A percentile compares a stretch with the other conserved stretches of the same genome.
phyloP scores from a whole-genome alignment of 2,329 filamentous ascomycete genomes.

The Fusarium chlamydosporum region DNA sequence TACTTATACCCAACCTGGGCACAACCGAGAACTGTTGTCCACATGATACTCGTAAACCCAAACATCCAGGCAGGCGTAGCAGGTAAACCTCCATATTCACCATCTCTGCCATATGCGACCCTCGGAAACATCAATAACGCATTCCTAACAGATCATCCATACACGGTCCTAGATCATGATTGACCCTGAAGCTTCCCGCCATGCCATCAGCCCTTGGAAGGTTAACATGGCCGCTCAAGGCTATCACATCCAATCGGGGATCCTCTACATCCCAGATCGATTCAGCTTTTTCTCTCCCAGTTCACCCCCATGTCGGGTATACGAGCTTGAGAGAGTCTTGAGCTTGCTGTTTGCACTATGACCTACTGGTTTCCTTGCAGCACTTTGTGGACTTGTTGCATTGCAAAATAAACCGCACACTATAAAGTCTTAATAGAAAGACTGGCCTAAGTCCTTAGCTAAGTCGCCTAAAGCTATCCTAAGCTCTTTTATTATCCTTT shows the following conservation, averaged over 20 bases:
- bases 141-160: background rate
- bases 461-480: no score
- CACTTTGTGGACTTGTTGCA: no score
- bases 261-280: slow-evolving; percentile 23
- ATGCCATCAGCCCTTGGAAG: background rate
- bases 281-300: slow-evolving; percentile 21
- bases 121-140: background rate
- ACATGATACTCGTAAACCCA: no score
- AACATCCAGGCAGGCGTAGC: background rate
- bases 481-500: no score
- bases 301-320: slow-evolving; percentile 8
- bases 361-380: no score
- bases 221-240: slow-evolving; percentile 4
- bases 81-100: background rate
- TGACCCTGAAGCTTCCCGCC: background rate
- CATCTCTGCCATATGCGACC: background rate
- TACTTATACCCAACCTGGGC: no score
- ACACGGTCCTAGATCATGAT: background rate
- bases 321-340: slow-evolving; percentile 6
- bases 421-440: no score
- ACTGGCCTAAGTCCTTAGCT: no score
- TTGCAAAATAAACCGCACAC: no score
- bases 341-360: background rate
- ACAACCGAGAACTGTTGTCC: no score
- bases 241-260: slow-evolving; percentile 13